Evolutionary conservation across 75 land plant genomes (phyloP), one percentile per base, ranked within the genome.

Genomic region (Picea sitchensis): DNA sequence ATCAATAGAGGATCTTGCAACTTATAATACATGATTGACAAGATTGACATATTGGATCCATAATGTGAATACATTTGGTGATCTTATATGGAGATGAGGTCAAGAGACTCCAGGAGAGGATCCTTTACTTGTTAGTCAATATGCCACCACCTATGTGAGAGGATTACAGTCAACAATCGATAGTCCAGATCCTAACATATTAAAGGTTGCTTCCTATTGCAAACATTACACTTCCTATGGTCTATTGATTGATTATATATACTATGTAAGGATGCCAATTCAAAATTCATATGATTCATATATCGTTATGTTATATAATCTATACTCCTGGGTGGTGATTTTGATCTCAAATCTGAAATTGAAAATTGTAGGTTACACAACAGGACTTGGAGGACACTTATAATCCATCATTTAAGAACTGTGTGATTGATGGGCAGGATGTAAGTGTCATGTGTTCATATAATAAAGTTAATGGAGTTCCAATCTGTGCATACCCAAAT

Each of bases 31-130:
- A 32, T 92, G 94, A 17, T 14, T 23, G 76, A 92, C 92, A 3
- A 96, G 98, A 38, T 78, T 96, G 59, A 96, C 96, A 7, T 91
- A 77, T 75, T 96, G 98, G 98, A 92, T 94, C 67, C 98, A 94
- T 0, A 91, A 91, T 69, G 91, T 96, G 61, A 96, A 96, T 87
- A 86, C 93, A 12, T 89, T 83, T 61, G 71, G 96, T 2, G 96
- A 96, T 83, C 98, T 96, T 9, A 82, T 94, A 51, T 96, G 96
- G 98, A 26, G 98, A 34, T 80, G 98, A 9, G 93, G 91, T 1
- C 98, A 93, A 77, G 98, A 96, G 26, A 26, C 26, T 26, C 26
- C 26, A 26, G 26, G 26, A 26, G 26, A 26, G 26, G 26, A 26
- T 26, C 26, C 26, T 26, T 26, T 80, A 9, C 47, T 92, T 6